Conservation (phyloP, 148 eudicot species). For the Salicornia ramosissima region DNA sequence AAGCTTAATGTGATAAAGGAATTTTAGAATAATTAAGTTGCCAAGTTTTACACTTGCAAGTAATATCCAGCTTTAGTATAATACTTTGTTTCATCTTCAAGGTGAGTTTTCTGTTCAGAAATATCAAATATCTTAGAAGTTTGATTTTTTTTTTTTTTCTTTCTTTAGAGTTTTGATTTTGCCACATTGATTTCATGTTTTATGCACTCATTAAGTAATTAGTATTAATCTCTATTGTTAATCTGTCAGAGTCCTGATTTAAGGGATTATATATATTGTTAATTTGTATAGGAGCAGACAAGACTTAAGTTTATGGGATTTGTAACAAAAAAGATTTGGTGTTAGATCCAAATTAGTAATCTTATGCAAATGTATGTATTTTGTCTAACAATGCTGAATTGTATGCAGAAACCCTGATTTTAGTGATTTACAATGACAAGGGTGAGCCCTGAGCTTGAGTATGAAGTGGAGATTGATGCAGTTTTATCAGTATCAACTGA, state of each 20-base stretch:
- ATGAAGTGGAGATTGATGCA: slow-evolving; percentile 44
- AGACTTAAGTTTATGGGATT: not conserved
- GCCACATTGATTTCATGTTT: slow-evolving; percentile 2
- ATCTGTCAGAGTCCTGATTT: not conserved
- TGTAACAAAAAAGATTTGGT: not conserved
- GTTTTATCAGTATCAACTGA: slow-evolving; percentile 68
- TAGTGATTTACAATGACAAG: slow-evolving; percentile 66
- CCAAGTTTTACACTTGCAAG: slow-evolving; percentile 5
- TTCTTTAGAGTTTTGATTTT: not conserved
- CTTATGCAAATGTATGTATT: slow-evolving; percentile 2
- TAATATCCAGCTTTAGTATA: not conserved
- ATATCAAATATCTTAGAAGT: not conserved
- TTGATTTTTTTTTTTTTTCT: not conserved
- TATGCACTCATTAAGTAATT: not conserved
- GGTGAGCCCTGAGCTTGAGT: slow-evolving; percentile 79
- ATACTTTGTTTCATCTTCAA: not conserved
- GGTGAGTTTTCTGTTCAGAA: not conserved
- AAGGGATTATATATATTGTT: not conserved
- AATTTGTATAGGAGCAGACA: not conserved
- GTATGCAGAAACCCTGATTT: slow-evolving; percentile 16
- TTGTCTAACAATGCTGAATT: not conserved
- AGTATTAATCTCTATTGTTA: too few relatives aligned
- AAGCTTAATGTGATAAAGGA: not conserved
- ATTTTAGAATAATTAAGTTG: not conserved
- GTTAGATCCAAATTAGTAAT: not conserved